Evolutionary conservation across 768 basidiomycete genomes (phyloP), one percentile per base, ranked within the genome.

Genomic region (Glaciozyma antarctica): DNA sequence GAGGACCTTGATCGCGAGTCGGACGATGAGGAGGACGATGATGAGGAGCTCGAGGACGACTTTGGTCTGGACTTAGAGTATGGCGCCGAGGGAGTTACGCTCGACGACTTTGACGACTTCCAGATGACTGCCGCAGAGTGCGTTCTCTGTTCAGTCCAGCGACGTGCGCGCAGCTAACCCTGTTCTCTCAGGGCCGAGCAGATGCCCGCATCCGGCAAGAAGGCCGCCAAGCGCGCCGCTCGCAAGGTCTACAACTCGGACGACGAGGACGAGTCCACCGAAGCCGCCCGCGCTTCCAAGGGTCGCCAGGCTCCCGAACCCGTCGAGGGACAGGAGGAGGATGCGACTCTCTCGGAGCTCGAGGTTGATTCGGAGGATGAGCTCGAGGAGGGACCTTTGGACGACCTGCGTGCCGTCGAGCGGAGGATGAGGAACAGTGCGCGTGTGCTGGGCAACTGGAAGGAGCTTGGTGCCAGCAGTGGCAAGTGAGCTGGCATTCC

Each of bases 381-480:
- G 5, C 77, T 83, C 1, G 83, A 83, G 68, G 86, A 90, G 74
- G 80, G 84, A 60, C 87, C 86, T 71, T 81, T 83, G 67, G 78
- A 85, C 84, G 76, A 81, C 67, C 80, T 90, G 32, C 83, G 86
- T 48, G 79, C 81, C 54, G 84, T 94, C 17, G 88, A 91, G 75
- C 80, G 82, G 65, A 82, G 91, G 58, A 88, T 93, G 84, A 81
- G 85, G 70, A 81, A 85, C 67, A 88, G 87, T 68, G 85, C 86
- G 30, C 81, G 84, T 52, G 81, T 88, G 41, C 78, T 94, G 43
- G 79, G 81, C 32, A 86, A 85, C 71, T 92, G 90, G 78, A 86
- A 81, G 73, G 82, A 81, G 60, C 77, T 84, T 22, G 86, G 83
- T 2, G 83, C 83, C 62, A 79, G 84, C 71, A n/a, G 60, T 58